Evolutionary conservation across 2,329 filamentous ascomycete genomes (phyloP).

Genomic region (Paecilomyces formosus): DNA sequence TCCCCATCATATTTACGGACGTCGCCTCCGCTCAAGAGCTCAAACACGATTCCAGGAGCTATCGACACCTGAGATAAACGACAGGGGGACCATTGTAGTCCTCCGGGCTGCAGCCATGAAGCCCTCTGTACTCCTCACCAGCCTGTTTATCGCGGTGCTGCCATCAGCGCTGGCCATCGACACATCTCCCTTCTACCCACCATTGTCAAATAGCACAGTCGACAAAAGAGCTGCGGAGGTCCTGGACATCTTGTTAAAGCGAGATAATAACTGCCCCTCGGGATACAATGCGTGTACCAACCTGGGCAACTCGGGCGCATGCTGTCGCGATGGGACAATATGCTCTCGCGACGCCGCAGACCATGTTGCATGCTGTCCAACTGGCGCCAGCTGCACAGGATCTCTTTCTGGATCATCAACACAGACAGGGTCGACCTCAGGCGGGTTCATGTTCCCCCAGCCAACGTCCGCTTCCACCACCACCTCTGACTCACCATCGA

Average conservation of each 20-base stretch:
- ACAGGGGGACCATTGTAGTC: constrained; percentile 5
- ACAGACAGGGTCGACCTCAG: constrained; percentile 13
- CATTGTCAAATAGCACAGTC: constrained; percentile 11
- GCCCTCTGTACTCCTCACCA: constrained; percentile 19
- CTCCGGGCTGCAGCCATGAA: constrained; percentile 23
- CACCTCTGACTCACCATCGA: constrained; percentile 11
- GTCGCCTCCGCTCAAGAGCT: not conserved
- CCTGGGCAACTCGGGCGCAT: constrained; percentile 46
- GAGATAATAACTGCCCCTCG: constrained; percentile 39
- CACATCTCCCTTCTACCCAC: constrained; percentile 21
- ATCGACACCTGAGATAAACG: not conserved
- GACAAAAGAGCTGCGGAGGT: constrained; percentile 21
- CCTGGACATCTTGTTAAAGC: constrained; percentile 23
- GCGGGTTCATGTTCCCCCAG: constrained; percentile 28
- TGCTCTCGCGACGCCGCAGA: constrained; percentile 51
- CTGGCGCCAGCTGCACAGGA: constrained; percentile 51
- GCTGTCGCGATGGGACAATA: constrained; percentile 46
- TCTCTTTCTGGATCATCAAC: constrained; percentile 32
- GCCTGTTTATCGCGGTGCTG: constrained; percentile 23
- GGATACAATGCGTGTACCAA: constrained; percentile 47
- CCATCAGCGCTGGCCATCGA: constrained; percentile 22
- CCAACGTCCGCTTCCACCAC: constrained; percentile 24
- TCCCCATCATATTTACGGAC: not conserved
- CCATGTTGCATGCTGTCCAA: constrained; percentile 56
- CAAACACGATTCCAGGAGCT: not conserved